Base-by-base conservation (phyloP, 2,329 filamentous ascomycete species). In the Aspergillus phoenicis region DNA sequence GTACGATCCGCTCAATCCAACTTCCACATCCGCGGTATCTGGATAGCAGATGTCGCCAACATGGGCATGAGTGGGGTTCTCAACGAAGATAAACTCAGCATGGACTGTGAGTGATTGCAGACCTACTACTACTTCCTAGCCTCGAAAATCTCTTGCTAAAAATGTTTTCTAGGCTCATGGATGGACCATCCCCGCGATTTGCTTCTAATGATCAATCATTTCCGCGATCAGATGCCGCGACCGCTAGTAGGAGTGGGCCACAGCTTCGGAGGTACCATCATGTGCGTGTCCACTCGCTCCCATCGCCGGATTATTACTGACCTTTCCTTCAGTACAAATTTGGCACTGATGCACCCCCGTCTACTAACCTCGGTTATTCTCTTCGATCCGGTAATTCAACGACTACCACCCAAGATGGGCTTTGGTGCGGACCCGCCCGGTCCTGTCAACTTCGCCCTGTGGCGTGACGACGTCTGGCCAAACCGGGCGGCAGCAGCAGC, bases 1-100 rank as follows among this genome's bases (percentile, higher is more conserved):
- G 74, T 80, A 26, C 77, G 81, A 36, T 78, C 85, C 6, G 81
- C 82, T 63, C 72, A 76, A 22, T 76, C 80, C 36, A 85, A 84
- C 38, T 83, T 93, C 66, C 81, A 83, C 4, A 89, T 96, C 68
- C 85, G 91, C 58, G 81, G 84, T 5, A 64, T 64, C 26, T 64
- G 62, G 62, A 64, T 64, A 3, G 60, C 62, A 11, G 62, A 64
- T 28, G 52, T 55, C 39, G 54, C 39, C 8, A 58, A 62, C 17
- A 60, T 62, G n/a, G 62, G 62, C 20, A 43, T 53, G 11, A 64
- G 62, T n/a, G 57, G 60, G 7, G 26, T 64, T 15, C 33, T 62
- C 20, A 64, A 64, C 52, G 62, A 64, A 36, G 15, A 30, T 11
- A 60, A 60, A 3, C 22, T 62, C 4, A 60, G 62, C 13, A 52